Evolutionary conservation across 2,329 filamentous ascomycete genomes (phyloP), one percentile per base, ranked within the genome.

Genomic region (Colletotrichum shisoi): DNA sequence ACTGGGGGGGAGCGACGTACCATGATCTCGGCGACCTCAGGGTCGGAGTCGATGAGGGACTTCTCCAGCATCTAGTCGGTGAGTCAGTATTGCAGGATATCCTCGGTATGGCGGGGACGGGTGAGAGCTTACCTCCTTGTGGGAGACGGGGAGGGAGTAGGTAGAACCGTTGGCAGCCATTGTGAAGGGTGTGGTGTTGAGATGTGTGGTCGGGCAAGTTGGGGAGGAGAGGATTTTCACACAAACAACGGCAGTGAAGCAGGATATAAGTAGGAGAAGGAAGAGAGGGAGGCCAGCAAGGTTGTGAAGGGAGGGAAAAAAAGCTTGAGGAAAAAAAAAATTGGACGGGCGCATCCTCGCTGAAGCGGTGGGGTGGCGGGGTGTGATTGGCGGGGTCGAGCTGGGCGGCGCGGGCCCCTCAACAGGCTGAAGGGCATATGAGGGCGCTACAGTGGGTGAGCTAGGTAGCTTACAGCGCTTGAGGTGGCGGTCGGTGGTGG

Each of bases 1-100:
- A 34, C 31, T 34, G 31, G 8, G 8, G 11, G 8, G 57, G 42
- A n/a, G 51, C 17, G 12, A 79, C 87, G 71, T 86, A 96, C 92
- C 94, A 99, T 98, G 82, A 99, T 97, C 83, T 91, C 85, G 72
- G 93, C 93, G 76, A 99, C 92, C 87, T 98, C 94, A 65, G 93
- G 91, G 81, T 99, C 95, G 64, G 91, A 90, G 74, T 97, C 92
- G 75, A 94, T 83, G 75, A 99, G 89, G 79, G 92, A 91, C 85
- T 92, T 95, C 88, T 98, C 92, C 84, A 99, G 92, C 88, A 98
- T 89, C 93, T 97, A 64, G 27, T 46, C 70, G 37, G 56, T 72
- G 69, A 73, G 74, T 76, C 71, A 78, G 72, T 65, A 67, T 81
- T 11, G 44, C 74, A 80, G 39, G 11, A 40, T 42, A 48, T 46